Evolutionary conservation across 305 asterid species (phyloP).

Genomic region (Fraxinus baroniana): DNA sequence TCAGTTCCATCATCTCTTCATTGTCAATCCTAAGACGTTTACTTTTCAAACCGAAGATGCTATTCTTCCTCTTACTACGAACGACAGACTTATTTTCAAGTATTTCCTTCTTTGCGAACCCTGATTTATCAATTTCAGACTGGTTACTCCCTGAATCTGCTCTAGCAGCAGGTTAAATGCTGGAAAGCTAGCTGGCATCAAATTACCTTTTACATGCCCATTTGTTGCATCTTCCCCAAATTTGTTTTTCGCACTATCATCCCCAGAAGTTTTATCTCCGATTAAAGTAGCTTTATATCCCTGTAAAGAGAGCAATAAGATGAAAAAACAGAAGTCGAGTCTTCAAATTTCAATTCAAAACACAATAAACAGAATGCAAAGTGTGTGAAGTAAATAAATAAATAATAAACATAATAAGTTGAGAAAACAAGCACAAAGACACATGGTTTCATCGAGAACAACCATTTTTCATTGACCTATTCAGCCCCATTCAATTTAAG

Average conservation of each 20-base stretch:
- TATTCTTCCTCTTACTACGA: slow-evolving; percentile 63
- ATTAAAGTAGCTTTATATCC: slow-evolving; percentile 50
- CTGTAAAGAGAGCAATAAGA: slow-evolving; percentile 38
- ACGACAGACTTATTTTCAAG: slow-evolving; percentile 43
- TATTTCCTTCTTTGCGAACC: slow-evolving; percentile 39
- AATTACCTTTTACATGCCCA: slow-evolving; percentile 42
- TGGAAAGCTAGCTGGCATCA: slow-evolving; percentile 26
- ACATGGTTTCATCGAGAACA: not conserved
- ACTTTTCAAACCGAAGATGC: slow-evolving; percentile 53
- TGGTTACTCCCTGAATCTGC: slow-evolving; percentile 32
- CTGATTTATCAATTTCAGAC: slow-evolving; percentile 38
- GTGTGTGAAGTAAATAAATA: not conserved
- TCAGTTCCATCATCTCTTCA: slow-evolving; percentile 60
- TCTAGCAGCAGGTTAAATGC: slow-evolving; percentile 28
- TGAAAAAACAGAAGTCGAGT: slow-evolving; percentile 9
- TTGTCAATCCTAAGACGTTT: slow-evolving; percentile 67
- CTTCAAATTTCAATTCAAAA: slow-evolving; percentile 10
- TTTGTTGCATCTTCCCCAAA: slow-evolving; percentile 32
- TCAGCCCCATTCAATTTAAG: not conserved
- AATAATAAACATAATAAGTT: not conserved
- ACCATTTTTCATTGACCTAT: not conserved
- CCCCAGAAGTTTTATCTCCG: slow-evolving; percentile 43
- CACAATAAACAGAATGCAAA: not conserved
- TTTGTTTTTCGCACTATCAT: slow-evolving; percentile 38
- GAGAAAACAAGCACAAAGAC: not conserved